A percentile compares a stretch with the other conserved stretches of the same genome.
Conservation (phyloP, 768 basidiomycete genomes). For the Multifurca ochricompacta region DNA sequence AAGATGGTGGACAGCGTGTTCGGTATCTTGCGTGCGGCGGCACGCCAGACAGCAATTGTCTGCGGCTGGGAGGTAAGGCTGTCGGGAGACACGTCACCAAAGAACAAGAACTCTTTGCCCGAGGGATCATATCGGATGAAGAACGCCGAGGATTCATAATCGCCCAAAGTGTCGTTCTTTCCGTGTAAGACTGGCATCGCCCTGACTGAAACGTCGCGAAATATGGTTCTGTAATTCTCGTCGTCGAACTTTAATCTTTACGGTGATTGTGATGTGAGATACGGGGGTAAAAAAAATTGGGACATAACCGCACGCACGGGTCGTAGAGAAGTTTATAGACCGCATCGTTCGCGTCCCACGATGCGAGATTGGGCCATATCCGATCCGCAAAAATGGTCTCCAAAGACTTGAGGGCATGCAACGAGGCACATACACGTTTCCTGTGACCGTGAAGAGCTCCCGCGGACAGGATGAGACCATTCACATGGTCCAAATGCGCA, state of each 20-base stretch:
- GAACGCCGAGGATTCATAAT: conserved; percentile 77
- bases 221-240: conserved; percentile 45
- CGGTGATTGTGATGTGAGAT: neutral
- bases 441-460: conserved; percentile 59
- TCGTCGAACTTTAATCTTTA: conserved; percentile 44
- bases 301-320: conserved; percentile 37
- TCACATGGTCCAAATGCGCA: conserved; percentile 86
- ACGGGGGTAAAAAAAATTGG: neutral
- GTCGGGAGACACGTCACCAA: conserved; percentile 92
- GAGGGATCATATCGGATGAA: conserved; percentile 66
- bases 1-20: conserved; percentile 70
- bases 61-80: conserved; percentile 50
- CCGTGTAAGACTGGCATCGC: conserved; percentile 72
- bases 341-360: conserved; percentile 58
- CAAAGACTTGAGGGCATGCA: conserved; percentile 57
- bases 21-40: conserved; percentile 70
- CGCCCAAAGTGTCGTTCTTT: conserved; percentile 37
- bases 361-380: conserved; percentile 81
- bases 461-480: conserved; percentile 73
- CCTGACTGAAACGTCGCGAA: conserved; percentile 51
- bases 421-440: conserved; percentile 56
- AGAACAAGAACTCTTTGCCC: conserved; percentile 75
- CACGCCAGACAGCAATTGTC: conserved; percentile 71
- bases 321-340: conserved; percentile 55
- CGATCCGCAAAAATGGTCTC: conserved; percentile 69